Base-by-base conservation (phyloP, 2,329 filamentous ascomycete genomes). In the Colletotrichum orbiculare region DNA sequence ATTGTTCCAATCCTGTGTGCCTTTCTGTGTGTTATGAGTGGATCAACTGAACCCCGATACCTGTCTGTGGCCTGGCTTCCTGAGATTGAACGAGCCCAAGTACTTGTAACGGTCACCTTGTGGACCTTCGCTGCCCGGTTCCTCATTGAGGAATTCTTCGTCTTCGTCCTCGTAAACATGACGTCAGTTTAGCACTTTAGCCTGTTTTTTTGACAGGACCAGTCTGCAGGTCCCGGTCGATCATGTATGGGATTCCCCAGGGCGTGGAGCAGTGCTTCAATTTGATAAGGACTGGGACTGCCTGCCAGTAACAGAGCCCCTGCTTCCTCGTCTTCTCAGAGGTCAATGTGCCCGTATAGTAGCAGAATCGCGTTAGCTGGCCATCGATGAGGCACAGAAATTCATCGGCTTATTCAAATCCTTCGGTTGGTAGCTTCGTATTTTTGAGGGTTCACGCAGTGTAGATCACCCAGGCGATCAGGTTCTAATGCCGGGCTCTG, bases 171-270 rank as follows among this genome's bases (percentile, higher is more conserved):
- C 13, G 38, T 41, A 34, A 8, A 9, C 12, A 41, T 63, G 63
- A 66, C 54, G 63, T 66, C 63, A 66, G 50, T 41, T 34, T n/a
- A 57, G 53, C 37, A 45, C 33, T 41, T 13, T 42, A 35, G 58
- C 63, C 46, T 63, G 63, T 62, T 66, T 48, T 48, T 47, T 13
- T 25, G 25, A 25, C 25, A 7, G 34, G 34, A 50, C 33, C 37
- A 53, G 13, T 15, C 15, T 63, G 63, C 58, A 57, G 58, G 52
- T 47, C 53, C 52, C 33, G 59, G 63, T 38, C 63, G 59, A 66
- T 63, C 58, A 45, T 35, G 25, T 25, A 7, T 46, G 1, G 42
- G 37, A 43, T 34, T 34, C 25, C 37, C 25, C 25, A 25, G 25
- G 25, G 6, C 6, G n/a, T 42, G 50, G 62, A 47, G 46, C 42